Evolutionary conservation across 805 yeast species (phyloP), one percentile per base, ranked within the genome.

Genomic region (Lipomyces chichibuensis): DNA sequence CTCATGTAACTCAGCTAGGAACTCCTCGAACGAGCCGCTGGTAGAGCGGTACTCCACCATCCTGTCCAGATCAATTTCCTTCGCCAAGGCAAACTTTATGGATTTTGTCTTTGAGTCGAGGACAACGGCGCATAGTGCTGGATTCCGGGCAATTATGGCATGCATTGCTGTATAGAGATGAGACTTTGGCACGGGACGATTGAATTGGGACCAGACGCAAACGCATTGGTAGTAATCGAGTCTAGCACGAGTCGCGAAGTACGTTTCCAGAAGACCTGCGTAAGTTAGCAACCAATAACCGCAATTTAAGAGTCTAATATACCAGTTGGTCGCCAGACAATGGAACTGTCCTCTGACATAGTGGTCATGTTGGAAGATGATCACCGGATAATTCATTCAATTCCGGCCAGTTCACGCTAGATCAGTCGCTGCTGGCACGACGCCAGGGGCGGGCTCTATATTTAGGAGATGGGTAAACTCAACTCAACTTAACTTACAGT

Each of bases 261-360:
- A 65, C n/a, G 49, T 33, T 52, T 65, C 67, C 25, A 65, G 58
- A n/a, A 60, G 59, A 27, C 64, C 67, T 64, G 43, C n/a, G 5
- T n/a, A 17, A 43, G 9, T 43, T 43, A 43, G 11, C n/a, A 43
- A 3, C 3, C 49, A n/a, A 43, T 23, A 3, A 1, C 1, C n/a
- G 11, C 14, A 6, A n/a, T 43, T 2, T n/a, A 8, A n/a, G 20
- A 43, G 20, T 7, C 20, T 2, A 43, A 7, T n/a, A n/a, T 43
- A 43, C 49, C 49, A n/a, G 20, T 6, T 43, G 49, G 49, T 17
- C 49, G 49, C 49, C 49, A 43, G 20, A 17, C 49, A n/a, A 43
- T 2, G 20, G 49, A 4, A 17, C 4, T n/a, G 8, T 43, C 23
- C 9, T 43, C 49, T 43, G 49, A n/a, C 7, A 14, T 43, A 0